phyloP scores from a whole-genome alignment of 805 yeast genomes.

The Pichia scutulata region DNA sequence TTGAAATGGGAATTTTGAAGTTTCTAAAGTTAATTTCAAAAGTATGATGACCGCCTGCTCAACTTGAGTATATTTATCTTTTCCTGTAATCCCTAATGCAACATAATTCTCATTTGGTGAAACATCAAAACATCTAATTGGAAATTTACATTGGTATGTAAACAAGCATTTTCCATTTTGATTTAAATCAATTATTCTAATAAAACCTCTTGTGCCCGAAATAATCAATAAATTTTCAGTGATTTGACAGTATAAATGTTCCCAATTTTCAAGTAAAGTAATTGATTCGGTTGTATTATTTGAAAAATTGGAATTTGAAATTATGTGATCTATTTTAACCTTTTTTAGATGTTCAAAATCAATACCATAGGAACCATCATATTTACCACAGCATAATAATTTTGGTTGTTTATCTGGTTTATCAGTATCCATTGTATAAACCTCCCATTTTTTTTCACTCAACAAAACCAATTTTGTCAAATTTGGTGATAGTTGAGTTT shows the following conservation, averaged over 20 bases:
- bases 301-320: constrained; percentile 23
- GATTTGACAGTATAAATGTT: constrained; percentile 50
- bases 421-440: constrained; percentile 46
- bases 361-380: constrained; percentile 60
- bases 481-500: constrained; percentile 58
- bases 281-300: constrained; percentile 23
- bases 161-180: constrained; percentile 56
- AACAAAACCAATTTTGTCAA: constrained; percentile 58
- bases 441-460: constrained; percentile 66
- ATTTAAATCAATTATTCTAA: constrained; percentile 56
- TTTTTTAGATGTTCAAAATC: constrained; percentile 33
- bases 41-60: constrained; percentile 73
- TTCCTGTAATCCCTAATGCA: constrained; percentile 79
- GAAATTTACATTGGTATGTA: constrained; percentile 61
- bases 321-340: constrained; percentile 16
- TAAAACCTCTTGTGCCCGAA: constrained; percentile 64
- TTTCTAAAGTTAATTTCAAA: constrained; percentile 23
- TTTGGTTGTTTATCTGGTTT: constrained; percentile 41
- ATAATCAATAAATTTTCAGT: constrained; percentile 55
- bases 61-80: constrained; percentile 56
- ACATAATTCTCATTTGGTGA: constrained; percentile 56
- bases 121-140: constrained; percentile 71
- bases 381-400: constrained; percentile 59
- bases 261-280: constrained; percentile 44
- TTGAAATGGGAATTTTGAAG: constrained; percentile 7